Percentiles rank a stretch among this genome's conserved stretches.
phyloP scores from a whole-genome alignment of 129 eudicot species.

The Kitagawia praeruptora region DNA sequence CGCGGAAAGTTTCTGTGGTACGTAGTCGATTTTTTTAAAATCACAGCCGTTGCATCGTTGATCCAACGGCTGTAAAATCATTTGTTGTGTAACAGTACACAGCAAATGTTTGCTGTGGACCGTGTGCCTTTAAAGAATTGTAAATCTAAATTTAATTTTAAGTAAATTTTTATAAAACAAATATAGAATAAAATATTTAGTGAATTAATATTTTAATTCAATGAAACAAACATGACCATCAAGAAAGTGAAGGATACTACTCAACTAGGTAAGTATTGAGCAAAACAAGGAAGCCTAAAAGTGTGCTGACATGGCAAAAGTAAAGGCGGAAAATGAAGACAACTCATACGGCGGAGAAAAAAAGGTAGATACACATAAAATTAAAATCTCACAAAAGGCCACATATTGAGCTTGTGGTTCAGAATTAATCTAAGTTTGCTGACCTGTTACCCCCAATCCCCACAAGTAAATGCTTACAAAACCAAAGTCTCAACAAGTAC shows the following conservation, averaged over 20 bases:
- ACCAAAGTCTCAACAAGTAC: background rate
- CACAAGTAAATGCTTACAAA: background rate
- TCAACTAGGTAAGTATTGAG: background rate
- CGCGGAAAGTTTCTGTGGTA: too few relatives aligned
- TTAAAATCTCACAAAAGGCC: background rate
- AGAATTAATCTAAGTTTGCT: background rate
- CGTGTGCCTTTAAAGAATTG: too few relatives aligned
- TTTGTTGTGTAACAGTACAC: too few relatives aligned
- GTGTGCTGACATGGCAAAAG: background rate
- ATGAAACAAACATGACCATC: too few relatives aligned
- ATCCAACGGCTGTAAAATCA: too few relatives aligned
- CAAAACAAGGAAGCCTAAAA: background rate
- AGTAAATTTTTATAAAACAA: too few relatives aligned
- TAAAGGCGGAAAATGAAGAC: background rate
- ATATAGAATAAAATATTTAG: too few relatives aligned
- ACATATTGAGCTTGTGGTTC: background rate
- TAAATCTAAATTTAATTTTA: too few relatives aligned
- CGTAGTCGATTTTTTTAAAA: too few relatives aligned
- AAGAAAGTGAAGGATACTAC: background rate
- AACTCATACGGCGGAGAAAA: background rate
- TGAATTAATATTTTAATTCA: too few relatives aligned
- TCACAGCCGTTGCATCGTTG: too few relatives aligned
- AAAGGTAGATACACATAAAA: background rate
- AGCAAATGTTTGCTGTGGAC: too few relatives aligned
- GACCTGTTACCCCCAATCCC: background rate